phyloP scores from a whole-genome alignment of 345 rosid genomes.

The Populus simonii region DNA sequence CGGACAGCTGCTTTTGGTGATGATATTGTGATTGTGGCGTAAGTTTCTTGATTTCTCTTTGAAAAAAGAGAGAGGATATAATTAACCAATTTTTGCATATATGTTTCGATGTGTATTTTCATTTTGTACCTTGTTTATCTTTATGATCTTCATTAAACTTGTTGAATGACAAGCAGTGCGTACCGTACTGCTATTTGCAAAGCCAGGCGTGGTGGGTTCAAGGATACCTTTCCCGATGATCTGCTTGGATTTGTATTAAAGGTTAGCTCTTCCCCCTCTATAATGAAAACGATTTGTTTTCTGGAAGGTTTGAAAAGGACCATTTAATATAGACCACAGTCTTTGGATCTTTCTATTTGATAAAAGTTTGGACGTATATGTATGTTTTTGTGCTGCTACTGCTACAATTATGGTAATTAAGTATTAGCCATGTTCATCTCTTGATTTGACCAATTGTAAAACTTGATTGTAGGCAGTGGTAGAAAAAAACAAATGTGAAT shows the following conservation, averaged over 20 bases:
- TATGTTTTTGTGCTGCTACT: too few species aligned
- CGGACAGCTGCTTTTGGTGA: slow-evolving; percentile 75
- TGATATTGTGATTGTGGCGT: slow-evolving; percentile 91
- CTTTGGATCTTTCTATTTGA: too few species aligned
- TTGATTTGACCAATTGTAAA: too few species aligned
- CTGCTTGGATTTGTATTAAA: slow-evolving; percentile 74
- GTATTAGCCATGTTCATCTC: too few species aligned
- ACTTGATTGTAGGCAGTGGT: slow-evolving; percentile 55
- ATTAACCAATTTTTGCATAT: background rate
- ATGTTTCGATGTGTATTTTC: background rate
- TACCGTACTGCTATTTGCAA: slow-evolving; percentile 90
- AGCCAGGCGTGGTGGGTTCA: slow-evolving; percentile 86
- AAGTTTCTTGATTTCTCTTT: slow-evolving; percentile 28
- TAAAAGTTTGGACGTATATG: too few species aligned
- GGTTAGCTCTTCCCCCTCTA: slow-evolving; percentile 36
- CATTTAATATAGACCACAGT: background rate
- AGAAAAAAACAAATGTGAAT: slow-evolving; percentile 63
- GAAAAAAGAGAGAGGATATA: background rate
- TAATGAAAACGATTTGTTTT: background rate
- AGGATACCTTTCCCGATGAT: slow-evolving; percentile 87
- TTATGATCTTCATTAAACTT: background rate
- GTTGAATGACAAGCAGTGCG: slow-evolving; percentile 45
- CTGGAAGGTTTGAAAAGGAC: background rate
- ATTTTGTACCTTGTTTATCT: background rate
- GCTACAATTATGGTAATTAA: too few species aligned